phyloP scores from a whole-genome alignment of 768 basidiomycete species.

The Galerina marginata region DNA sequence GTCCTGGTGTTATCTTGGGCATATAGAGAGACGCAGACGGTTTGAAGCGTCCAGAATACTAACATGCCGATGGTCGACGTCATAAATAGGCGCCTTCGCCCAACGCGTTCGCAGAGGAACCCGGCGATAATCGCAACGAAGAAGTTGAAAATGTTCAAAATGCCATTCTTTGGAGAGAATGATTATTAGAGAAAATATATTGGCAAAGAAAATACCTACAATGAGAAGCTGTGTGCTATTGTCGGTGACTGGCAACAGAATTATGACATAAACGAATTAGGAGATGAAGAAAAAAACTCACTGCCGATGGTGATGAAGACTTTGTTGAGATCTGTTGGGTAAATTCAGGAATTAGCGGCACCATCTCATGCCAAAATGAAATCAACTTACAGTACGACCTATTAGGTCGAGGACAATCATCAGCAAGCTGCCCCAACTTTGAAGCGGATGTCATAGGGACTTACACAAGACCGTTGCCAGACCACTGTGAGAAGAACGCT shows the following conservation, averaged over 20 bases:
- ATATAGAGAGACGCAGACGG: constrained; percentile 48
- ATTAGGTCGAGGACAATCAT: neutral
- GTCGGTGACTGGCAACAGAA: constrained; percentile 40
- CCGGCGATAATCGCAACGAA: constrained; percentile 55
- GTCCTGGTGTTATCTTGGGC: constrained; percentile 42
- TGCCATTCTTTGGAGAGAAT: constrained; percentile 46
- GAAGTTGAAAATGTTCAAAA: constrained; percentile 62
- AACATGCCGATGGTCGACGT: constrained; percentile 56
- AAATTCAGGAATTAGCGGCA: neutral
- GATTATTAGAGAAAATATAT: neutral
- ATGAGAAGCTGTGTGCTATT: constrained; percentile 47
- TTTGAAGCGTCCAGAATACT: constrained; percentile 62
- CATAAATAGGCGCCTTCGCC: constrained; percentile 57
- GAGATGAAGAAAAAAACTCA: constrained; percentile 18
- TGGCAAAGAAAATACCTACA: constrained; percentile 29
- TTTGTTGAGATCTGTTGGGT: constrained; percentile 49
- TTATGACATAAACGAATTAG: neutral
- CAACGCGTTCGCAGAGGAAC: constrained; percentile 52
- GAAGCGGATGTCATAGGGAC: constrained; percentile 22
- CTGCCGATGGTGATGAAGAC: constrained; percentile 58
- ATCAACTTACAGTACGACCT: constrained; percentile 50
- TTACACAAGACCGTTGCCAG: constrained; percentile 55
- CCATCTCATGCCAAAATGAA: neutral
- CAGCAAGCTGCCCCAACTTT: constrained; percentile 1
- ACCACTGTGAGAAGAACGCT: constrained; percentile 67